A percentile compares a stretch with the other conserved stretches of the same genome.
These are phyloP conservation scores for Xylariaceae sp. DNA, from an alignment of 2,329 filamentous ascomycete genomes.

Conservation along the genomic window DNA sequence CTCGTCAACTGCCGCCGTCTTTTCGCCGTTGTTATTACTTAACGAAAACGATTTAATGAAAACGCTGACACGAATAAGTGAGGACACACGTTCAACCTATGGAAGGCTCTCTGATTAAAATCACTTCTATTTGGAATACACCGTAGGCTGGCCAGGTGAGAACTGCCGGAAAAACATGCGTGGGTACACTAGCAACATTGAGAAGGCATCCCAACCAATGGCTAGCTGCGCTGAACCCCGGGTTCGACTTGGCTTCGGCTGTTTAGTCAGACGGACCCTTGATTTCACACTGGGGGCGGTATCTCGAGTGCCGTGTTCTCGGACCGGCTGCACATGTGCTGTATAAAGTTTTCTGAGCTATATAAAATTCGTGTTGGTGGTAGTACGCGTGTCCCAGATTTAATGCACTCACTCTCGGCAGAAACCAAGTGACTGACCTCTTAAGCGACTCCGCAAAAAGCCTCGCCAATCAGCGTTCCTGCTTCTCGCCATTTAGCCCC, in stretches of 20 bases:
- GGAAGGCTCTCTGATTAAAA: too few relatives aligned
- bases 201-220: not conserved
- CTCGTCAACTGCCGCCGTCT: too few relatives aligned
- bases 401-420: slow-evolving; percentile 15
- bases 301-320: not conserved
- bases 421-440: slow-evolving; percentile 28
- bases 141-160: too few relatives aligned
- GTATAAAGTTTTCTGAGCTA: not conserved
- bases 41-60: too few relatives aligned
- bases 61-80: too few relatives aligned
- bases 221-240: not conserved
- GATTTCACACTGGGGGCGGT: not conserved
- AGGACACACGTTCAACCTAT: too few relatives aligned
- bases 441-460: slow-evolving; percentile 24
- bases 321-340: not conserved
- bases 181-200: not conserved
- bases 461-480: slow-evolving; percentile 12
- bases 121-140: too few relatives aligned
- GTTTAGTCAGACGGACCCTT: not conserved
- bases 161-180: not conserved
- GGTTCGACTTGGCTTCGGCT: not conserved
- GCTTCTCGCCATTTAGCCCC: slow-evolving; percentile 23
- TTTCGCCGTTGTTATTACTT: too few relatives aligned
- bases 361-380: not conserved
- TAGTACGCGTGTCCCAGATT: not conserved